A percentile compares a stretch with the other conserved stretches of the same genome.
Evolutionary conservation across 345 rosid genomes (phyloP).

Genomic region (Leavenworthia alabamica): DNA sequence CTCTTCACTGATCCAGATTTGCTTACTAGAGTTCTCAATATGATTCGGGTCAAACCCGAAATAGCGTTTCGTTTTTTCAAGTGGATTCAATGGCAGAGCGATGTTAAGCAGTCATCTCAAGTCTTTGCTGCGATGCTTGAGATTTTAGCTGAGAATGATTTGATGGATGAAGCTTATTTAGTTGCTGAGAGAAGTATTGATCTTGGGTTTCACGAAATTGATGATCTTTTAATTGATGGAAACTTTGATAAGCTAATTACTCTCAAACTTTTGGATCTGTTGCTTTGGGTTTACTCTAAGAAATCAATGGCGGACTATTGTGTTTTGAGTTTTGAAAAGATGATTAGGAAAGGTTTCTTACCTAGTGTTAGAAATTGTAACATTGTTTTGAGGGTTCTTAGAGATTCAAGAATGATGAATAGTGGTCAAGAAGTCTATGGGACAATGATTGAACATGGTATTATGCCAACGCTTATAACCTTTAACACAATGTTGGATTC

Average conservation of each 20-base stretch:
- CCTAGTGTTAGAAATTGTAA: conserved; percentile 63
- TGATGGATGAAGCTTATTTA: conserved; percentile 45
- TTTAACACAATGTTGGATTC: conserved; percentile 60
- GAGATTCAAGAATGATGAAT: conserved; percentile 33
- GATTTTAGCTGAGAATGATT: conserved; percentile 44
- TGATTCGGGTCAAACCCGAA: conserved; percentile 44
- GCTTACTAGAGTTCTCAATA: conserved; percentile 42
- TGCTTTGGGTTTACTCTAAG: conserved; percentile 47
- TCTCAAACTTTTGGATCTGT: conserved; percentile 45
- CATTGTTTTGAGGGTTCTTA: conserved; percentile 54
- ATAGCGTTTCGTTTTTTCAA: conserved; percentile 50
- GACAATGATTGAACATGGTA: conserved; percentile 49
- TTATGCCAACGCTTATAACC: conserved; percentile 43
- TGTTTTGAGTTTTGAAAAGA: conserved; percentile 45
- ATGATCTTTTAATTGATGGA: conserved; percentile 46
- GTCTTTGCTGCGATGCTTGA: conserved; percentile 45
- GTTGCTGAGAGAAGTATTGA: conserved; percentile 45
- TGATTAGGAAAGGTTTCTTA: conserved; percentile 45
- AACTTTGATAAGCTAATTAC: conserved; percentile 23
- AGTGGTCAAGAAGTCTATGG: conserved; percentile 36
- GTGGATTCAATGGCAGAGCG: conserved; percentile 50
- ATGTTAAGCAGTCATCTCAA: conserved; percentile 36
- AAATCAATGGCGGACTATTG: conserved; percentile 49
- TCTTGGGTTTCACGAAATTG: conserved; percentile 41
- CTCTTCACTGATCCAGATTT: conserved; percentile 44